phyloP scores from a whole-genome alignment of 2,329 filamentous ascomycete species.

The Cadophora sp. region DNA sequence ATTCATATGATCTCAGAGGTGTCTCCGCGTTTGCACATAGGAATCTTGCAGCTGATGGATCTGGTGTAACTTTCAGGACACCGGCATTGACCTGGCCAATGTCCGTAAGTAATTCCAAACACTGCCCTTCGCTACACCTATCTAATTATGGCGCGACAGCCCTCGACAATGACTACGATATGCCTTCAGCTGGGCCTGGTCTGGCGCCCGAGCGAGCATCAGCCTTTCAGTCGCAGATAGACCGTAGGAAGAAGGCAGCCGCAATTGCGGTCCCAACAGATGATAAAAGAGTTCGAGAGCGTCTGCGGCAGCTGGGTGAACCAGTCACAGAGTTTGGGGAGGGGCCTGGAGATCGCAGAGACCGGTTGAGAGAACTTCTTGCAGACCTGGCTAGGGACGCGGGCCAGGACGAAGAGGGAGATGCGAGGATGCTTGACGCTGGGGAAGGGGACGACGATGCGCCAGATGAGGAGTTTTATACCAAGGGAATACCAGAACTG shows the following conservation, averaged over 20 bases:
- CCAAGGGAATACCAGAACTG: conserved; percentile 76
- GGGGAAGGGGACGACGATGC: conserved; percentile 66
- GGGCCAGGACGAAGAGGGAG: conserved; percentile 64
- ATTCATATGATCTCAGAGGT: conserved; percentile 45
- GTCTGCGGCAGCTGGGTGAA: conserved; percentile 86
- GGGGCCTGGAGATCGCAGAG: conserved; percentile 82
- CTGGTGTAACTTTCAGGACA: conserved; percentile 41
- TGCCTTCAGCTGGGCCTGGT: conserved; percentile 43
- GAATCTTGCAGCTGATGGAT: conserved; percentile 38
- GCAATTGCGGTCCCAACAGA: conserved; percentile 93
- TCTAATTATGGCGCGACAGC: conserved; percentile 49
- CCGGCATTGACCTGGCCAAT: conserved; percentile 65
- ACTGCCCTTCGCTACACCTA: conserved; percentile 37
- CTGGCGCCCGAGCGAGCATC: conserved; percentile 45
- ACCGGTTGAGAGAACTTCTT: conserved; percentile 83
- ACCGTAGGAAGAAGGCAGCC: conserved; percentile 87
- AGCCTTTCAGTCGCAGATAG: conserved; percentile 68
- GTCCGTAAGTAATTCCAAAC: conserved; percentile 59
- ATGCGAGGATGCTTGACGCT: conserved; percentile 62
- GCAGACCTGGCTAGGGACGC: conserved; percentile 73
- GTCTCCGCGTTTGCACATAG: conserved; percentile 24
- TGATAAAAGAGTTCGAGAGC: conserved; percentile 82
- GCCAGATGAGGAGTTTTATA: conserved; percentile 94
- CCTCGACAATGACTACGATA: conserved; percentile 78
- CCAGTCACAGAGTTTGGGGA: conserved; percentile 96